phyloP scores from a whole-genome alignment of 106 monocot genomes.

The Xerophyta viscosa region DNA sequence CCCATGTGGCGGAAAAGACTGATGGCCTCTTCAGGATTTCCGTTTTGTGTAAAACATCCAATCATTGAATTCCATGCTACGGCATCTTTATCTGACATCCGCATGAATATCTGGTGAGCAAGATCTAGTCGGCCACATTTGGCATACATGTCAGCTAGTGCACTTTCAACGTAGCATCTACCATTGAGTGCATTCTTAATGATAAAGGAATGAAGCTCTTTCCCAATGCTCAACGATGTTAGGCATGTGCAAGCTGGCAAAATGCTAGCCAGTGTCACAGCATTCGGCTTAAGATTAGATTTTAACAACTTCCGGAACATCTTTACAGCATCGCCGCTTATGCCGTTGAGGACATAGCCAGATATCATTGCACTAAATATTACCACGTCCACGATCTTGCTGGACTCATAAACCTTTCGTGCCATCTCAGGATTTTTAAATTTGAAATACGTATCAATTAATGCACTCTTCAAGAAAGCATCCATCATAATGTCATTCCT shows the following conservation, averaged over 20 bases:
- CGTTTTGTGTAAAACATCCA: slow-evolving; percentile 70
- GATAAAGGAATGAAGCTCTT: slow-evolving; percentile 56
- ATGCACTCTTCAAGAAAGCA: slow-evolving; percentile 75
- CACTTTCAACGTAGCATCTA: slow-evolving; percentile 73
- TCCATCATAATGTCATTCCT: slow-evolving; percentile 60
- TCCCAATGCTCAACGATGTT: slow-evolving; percentile 46
- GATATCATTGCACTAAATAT: slow-evolving; percentile 88
- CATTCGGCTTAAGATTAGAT: slow-evolving; percentile 58
- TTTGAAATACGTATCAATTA: slow-evolving; percentile 86
- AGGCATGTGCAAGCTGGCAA: slow-evolving; percentile 78
- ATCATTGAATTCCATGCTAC: slow-evolving; percentile 96
- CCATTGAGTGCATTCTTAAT: slow-evolving; percentile 53
- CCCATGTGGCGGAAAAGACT: slow-evolving; percentile 71
- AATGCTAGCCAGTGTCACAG: slow-evolving; percentile 59
- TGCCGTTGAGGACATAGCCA: slow-evolving; percentile 75
- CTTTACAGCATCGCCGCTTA: slow-evolving; percentile 42
- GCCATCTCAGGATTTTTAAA: slow-evolving; percentile 51
- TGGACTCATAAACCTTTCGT: slow-evolving; percentile 38
- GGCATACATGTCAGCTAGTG: slow-evolving; percentile 82
- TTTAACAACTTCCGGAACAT: slow-evolving; percentile 41
- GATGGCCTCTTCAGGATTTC: slow-evolving; percentile 52
- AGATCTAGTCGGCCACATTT: slow-evolving; percentile 78
- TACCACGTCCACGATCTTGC: slow-evolving; percentile 45
- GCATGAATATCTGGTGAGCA: slow-evolving; percentile 48
- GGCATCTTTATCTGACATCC: slow-evolving; percentile 44